Base-by-base conservation (phyloP, 1,139 yeast species). In the Hyphopichia fennica region DNA sequence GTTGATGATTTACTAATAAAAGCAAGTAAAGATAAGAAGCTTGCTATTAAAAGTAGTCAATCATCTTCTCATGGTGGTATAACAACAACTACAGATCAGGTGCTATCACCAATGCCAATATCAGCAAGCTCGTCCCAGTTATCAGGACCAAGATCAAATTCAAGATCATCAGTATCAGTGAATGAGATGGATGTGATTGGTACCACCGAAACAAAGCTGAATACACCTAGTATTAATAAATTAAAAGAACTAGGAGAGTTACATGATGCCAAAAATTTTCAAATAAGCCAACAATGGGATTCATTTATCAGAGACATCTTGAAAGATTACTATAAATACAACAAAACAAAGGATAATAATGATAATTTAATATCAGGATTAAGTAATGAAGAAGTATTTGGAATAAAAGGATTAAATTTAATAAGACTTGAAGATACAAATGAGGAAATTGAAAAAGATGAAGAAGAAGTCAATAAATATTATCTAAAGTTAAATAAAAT, bases 271-370 rank as follows among this genome's bases (percentile, higher is more conserved):
- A 54, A 55, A 10, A 65, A 58, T 37, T 52, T 53, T 22, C 57
- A 61, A 34, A 53, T 58, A 22, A 62, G 61, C 34, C 54, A 54
- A 31, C 60, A 61, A 45, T 72, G 77, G 77, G 72, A 70, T 36
- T 45, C 44, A 1, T 61, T 69, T 34, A 53, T 69, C 35, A 57
- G 53, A 37, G 61, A 55, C 34, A 58, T 55, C 44, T 59, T 45
- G 35, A 60, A 49, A 45, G 64, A 51, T 43, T 69, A 42, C 54
- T 64, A 38, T 41, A 52, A 63, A 38, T 63, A 57, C 35, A 64
- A 59, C 34, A 15, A 29, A n/a, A 30, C 36, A 27, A 15, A 18
- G 52, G 55, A 27, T 38, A 38, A 37, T 40, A 20, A 40, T 42
- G 19, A 30, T n/a, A 9, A 6, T 36, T 37, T 30, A 14, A 23